These are phyloP conservation scores for Bipolaris gigantea DNA, from an alignment of 2,329 filamentous ascomycete genomes.

Conservation along the genomic window DNA sequence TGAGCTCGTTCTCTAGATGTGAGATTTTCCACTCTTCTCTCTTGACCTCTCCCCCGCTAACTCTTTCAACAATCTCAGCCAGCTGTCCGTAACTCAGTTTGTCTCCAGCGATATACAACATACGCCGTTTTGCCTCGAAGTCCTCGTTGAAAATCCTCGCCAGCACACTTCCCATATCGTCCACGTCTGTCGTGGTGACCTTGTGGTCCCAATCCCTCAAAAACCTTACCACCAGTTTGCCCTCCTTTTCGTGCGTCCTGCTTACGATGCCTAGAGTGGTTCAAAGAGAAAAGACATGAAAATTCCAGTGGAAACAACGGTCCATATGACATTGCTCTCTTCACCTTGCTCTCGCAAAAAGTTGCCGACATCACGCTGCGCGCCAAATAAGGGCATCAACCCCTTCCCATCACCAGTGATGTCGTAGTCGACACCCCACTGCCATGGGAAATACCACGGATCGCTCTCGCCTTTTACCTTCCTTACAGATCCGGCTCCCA, in stretches of 20 bases:
- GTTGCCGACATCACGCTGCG: conserved; percentile 56
- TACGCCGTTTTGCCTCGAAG: conserved; percentile 38
- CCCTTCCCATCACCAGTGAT: conserved; percentile 58
- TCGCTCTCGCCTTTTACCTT: conserved; percentile 2
- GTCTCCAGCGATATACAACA: conserved; percentile 64
- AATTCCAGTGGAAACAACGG: conserved; percentile 68
- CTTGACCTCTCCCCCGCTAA: conserved; percentile 48
- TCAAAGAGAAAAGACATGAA: conserved; percentile 73
- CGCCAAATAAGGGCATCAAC: conserved; percentile 67
- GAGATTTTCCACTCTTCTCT: conserved; percentile 56
- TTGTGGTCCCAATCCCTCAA: conserved; percentile 64
- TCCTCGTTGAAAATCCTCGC: conserved; percentile 55
- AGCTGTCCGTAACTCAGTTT: conserved; percentile 61
- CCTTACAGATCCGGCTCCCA: conserved; percentile 53
- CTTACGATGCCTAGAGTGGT: conserved; percentile 63
- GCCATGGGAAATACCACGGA: conserved; percentile 66
- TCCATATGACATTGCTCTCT: conserved; percentile 56
- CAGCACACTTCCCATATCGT: conserved; percentile 65
- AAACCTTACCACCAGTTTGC: conserved; percentile 50
- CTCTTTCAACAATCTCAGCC: conserved; percentile 56
- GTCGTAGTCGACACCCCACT: conserved; percentile 75
- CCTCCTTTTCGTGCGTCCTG: conserved; percentile 6
- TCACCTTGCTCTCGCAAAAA: conserved; percentile 28
- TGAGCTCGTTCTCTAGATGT: conserved; percentile 52
- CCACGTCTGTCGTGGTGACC: conserved; percentile 64